Percentiles rank a stretch among this genome's conserved stretches.
Evolutionary conservation across 345 rosid genomes (phyloP).

Genomic region (Draba incana): DNA sequence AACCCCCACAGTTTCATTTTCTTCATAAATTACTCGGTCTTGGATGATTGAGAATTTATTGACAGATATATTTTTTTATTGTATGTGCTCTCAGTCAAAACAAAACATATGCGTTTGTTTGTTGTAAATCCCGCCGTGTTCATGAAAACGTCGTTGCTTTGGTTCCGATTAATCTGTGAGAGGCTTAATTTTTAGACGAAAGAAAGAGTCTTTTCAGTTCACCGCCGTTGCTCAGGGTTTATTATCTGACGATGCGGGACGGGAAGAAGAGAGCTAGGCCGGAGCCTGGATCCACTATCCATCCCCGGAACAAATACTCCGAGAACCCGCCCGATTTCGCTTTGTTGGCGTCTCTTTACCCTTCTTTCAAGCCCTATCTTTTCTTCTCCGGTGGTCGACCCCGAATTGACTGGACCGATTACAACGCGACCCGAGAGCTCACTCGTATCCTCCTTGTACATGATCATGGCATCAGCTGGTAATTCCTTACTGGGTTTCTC

Average conservation of each 20-base stretch:
- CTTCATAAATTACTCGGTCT: no score
- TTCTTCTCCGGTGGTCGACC: constrained; percentile 64
- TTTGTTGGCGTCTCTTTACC: constrained; percentile 68
- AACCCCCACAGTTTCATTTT: no score
- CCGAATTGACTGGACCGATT: constrained; percentile 87
- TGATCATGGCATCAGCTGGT: constrained; percentile 71
- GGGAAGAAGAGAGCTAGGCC: constrained; percentile 60
- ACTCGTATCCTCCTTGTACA: constrained; percentile 79
- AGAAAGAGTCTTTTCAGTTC: no score
- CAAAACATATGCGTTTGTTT: no score
- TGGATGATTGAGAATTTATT: no score
- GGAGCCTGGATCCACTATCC: constrained; percentile 57
- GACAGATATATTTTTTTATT: no score
- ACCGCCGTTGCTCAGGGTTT: no score
- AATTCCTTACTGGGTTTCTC: constrained; percentile 2
- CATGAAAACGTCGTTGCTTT: no score
- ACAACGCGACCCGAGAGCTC: constrained; percentile 86
- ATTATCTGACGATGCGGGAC: constrained; percentile 36
- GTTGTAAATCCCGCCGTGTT: no score
- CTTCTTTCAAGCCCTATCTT: constrained; percentile 71
- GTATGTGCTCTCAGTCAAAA: no score
- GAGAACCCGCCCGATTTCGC: constrained; percentile 81
- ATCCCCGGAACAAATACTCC: constrained; percentile 68
- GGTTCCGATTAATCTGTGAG: no score
- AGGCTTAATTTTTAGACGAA: no score